Evolutionary conservation across 768 basidiomycete species (phyloP), one percentile per base, ranked within the genome.

Genomic region (Macrolepiota dolichaula): DNA sequence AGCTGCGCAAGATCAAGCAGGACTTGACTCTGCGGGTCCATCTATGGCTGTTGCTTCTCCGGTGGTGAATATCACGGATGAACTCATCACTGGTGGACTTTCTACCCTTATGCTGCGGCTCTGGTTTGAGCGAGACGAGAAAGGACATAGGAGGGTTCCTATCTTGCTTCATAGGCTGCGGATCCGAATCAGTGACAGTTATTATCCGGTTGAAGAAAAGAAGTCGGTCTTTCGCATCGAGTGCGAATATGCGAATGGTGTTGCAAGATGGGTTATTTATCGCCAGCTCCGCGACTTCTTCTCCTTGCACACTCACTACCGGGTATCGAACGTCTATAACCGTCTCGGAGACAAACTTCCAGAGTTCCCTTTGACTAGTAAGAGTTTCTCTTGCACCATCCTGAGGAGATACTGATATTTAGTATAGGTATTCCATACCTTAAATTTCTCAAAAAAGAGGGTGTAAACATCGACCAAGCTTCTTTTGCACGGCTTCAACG

Each of bases 191-290:
- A 92, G 88, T 67, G 94, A 96, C 72, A 93, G 91, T 62, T 69
- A 95, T 27, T 87, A 94, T 74, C 91, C 92, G 4, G 76, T 91
- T 64, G 85, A 93, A 63, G 81, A 84, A 22, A 76, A 84, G 49
- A 91, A 90, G 69, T 85, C 91, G 4, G 86, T 93, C 1, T 96
- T 96, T 71, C 85, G 93, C 15, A 94, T 96, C 65, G 94, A 96
- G 73, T 98, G 95, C 71, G 92, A 97, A 73, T 98, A 99, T 71
- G 96, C 94, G 0, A 95, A 96, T 65, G 94, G 94, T 22, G 88
- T 89, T 12, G 86, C 83, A 69, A 79, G 94, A 72, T 99, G 97
- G 96, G 96, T 97, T 29, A 82, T 94, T n/a, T 94, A 94, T 73
- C 88, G 96, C 55, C 89, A 96, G 74, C 80, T 97, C 57, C 87